Conservation (phyloP, 257 asterid species). For the Petunia axillaris region DNA sequence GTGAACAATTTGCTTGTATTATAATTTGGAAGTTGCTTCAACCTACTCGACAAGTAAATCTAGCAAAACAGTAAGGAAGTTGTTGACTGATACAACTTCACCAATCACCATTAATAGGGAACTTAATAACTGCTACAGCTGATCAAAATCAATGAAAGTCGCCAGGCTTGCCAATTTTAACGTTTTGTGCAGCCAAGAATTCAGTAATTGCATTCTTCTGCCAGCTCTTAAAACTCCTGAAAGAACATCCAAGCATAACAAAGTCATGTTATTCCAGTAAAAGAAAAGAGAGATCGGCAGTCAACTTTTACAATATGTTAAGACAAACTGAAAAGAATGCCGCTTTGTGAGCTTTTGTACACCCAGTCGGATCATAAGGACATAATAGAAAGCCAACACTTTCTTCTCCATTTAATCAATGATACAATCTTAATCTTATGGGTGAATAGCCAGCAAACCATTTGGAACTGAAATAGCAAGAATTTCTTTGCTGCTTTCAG, state of each 20-base stretch:
- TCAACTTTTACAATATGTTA: background rate
- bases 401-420: background rate
- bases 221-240: conserved; percentile 98
- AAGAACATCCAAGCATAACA: conserved; percentile 14
- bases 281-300: no score
- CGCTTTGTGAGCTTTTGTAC: background rate
- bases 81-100: conserved; percentile 7
- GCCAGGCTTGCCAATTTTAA: conserved; percentile 80
- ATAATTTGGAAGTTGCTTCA: conserved; percentile 9
- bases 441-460: background rate
- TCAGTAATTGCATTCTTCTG: conserved; percentile 81
- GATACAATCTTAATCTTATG: background rate
- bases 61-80: background rate
- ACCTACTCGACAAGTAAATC: conserved; percentile 18
- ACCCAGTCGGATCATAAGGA: background rate
- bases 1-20: background rate
- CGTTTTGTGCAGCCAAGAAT: conserved; percentile 54
- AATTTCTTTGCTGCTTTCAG: background rate
- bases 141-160: conserved; percentile 60
- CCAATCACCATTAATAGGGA: background rate
- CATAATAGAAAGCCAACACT: background rate
- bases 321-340: background rate
- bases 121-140: background rate
- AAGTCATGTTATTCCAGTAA: background rate
- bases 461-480: background rate